Percentiles rank a stretch among this genome's conserved stretches.
Conservation (phyloP, 2,329 filamentous ascomycete species). For the Neophaeococcomyces aloes region DNA sequence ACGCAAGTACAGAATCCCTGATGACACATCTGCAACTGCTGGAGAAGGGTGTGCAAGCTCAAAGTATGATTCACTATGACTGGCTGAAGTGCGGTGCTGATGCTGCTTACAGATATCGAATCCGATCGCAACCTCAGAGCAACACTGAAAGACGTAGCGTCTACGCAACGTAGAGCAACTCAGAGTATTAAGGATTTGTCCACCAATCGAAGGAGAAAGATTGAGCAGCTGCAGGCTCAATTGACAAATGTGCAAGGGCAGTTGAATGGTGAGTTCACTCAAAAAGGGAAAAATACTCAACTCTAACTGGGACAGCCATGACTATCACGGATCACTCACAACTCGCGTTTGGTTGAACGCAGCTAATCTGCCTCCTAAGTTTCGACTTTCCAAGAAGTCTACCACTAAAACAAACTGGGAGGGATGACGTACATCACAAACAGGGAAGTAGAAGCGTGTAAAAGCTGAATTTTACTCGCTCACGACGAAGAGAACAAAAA, state of each 20-base stretch:
- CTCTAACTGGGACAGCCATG: not conserved
- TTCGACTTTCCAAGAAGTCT: not conserved
- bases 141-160: conserved; percentile 3
- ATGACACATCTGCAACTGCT: conserved; percentile 1
- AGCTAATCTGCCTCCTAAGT: not conserved
- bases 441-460: not conserved
- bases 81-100: not conserved
- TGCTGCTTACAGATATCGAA: conserved; percentile 1
- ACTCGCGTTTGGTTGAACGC: not conserved
- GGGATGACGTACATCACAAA: conserved; percentile 6
- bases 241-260: not conserved
- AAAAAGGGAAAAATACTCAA: not conserved
- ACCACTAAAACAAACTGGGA: conserved; percentile 4
- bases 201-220: conserved; percentile 2
- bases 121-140: not conserved
- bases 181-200: conserved; percentile 3
- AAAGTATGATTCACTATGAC: not conserved
- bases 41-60: conserved; percentile 5
- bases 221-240: conserved; percentile 5
- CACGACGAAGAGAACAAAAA: no score
- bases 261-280: not conserved
- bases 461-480: no score
- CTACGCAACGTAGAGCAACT: conserved; percentile 4
- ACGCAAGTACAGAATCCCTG: not conserved
- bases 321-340: not conserved